Percentiles rank a stretch among this genome's conserved stretches.
These are phyloP conservation scores for Pythium folliculosum DNA, from an alignment of 352 stramenopile species.

Conservation along the genomic window DNA sequence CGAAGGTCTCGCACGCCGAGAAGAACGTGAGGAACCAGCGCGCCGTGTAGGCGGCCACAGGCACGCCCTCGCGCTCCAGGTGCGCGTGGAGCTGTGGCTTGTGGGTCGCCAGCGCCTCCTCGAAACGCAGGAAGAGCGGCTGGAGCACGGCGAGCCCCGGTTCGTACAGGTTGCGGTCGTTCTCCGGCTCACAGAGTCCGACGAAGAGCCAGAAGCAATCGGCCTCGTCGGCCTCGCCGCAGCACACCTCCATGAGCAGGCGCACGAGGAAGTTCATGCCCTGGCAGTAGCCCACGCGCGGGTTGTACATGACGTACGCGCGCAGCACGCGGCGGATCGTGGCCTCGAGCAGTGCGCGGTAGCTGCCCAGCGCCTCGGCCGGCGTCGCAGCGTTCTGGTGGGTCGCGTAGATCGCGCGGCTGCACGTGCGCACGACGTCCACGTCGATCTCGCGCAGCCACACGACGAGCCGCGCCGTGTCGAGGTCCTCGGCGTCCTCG, in stretches of 20 bases:
- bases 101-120: conserved; percentile 60
- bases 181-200: conserved; percentile 70
- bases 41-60: conserved; percentile 71
- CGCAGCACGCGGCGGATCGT: conserved; percentile 77
- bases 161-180: conserved; percentile 78
- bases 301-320: conserved; percentile 83
- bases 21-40: conserved; percentile 89
- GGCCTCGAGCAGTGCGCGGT: conserved; percentile 42
- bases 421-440: conserved; percentile 74
- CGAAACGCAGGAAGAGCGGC: conserved; percentile 65
- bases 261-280: conserved; percentile 88
- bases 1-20: conserved; percentile 78
- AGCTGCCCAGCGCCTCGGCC: conserved; percentile 11
- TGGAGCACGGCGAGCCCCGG: conserved; percentile 70
- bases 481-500: conserved; percentile 55
- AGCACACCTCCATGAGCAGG: conserved; percentile 61
- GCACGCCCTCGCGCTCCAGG: conserved; percentile 59
- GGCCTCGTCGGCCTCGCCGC: conserved; percentile 54
- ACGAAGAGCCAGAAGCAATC: conserved; percentile 87
- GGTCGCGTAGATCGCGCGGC: conserved; percentile 49
- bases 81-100: conserved; percentile 67
- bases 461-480: conserved; percentile 45
- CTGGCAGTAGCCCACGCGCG: conserved; percentile 82
- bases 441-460: conserved; percentile 86
- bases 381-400: conserved; percentile 6